phyloP scores from a whole-genome alignment of 2,329 filamentous ascomycete genomes.

The Exophiala sp. region DNA sequence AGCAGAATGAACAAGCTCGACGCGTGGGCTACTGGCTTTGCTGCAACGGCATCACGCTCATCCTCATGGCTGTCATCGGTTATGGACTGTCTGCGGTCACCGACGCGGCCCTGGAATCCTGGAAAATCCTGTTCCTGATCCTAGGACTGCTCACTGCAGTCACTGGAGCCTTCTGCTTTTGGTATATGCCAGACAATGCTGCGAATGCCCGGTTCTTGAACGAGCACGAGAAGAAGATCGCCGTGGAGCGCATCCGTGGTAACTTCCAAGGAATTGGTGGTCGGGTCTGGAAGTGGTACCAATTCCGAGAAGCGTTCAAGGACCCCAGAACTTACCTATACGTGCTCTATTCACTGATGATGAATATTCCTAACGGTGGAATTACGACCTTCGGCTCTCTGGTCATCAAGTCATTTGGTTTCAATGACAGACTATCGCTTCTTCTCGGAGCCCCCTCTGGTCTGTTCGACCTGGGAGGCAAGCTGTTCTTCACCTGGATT shows the following conservation, averaged over 20 bases:
- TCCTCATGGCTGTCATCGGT: constrained; percentile 50
- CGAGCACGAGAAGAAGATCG: constrained; percentile 51
- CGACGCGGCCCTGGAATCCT: constrained; percentile 41
- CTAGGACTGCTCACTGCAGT: constrained; percentile 49
- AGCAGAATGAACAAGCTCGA: constrained; percentile 48
- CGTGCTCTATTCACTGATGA: background rate
- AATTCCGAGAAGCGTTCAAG: constrained; percentile 10
- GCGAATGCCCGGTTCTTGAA: constrained; percentile 53
- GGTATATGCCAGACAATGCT: constrained; percentile 58
- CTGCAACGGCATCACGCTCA: constrained; percentile 47
- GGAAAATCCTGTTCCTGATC: constrained; percentile 48
- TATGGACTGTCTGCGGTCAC: constrained; percentile 49
- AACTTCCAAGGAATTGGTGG: constrained; percentile 44
- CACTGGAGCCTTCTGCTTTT: constrained; percentile 48
- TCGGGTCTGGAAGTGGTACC: constrained; percentile 20
- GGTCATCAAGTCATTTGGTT: constrained; percentile 28
- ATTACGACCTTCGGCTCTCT: constrained; percentile 26
- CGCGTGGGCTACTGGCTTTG: constrained; percentile 49
- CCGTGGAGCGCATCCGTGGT: constrained; percentile 49
- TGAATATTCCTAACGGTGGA: constrained; percentile 18
- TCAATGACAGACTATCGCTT: constrained; percentile 22
- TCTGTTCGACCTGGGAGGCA: constrained; percentile 18
- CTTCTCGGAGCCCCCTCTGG: constrained; percentile 29
- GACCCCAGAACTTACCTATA: background rate
- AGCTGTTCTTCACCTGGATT: background rate